Base-by-base conservation (phyloP, 2,329 filamentous ascomycete genomes). In the Penicillium palitans region DNA sequence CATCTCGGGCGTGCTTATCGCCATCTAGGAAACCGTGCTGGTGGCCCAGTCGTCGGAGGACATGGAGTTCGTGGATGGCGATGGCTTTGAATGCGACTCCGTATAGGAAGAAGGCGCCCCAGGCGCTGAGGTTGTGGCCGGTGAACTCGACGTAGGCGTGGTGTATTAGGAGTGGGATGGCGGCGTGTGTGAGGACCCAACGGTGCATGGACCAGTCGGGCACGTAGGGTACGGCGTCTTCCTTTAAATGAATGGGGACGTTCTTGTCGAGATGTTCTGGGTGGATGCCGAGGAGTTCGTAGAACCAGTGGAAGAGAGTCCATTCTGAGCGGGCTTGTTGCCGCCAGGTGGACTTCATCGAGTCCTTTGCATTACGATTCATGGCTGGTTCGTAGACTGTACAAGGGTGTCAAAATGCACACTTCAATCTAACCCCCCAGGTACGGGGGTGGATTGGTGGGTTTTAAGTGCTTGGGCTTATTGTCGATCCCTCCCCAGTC, bases 261-360 rank as follows among this genome's bases (percentile, higher is more conserved):
- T 33, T 33, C 31, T 33, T 33, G 31, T 33, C 31, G 31, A 33
- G 31, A 33, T 33, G 31, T 15, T 33, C 31, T 33, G 31, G 31
- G 31, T 33, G 31, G 12, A 33, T 61, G 33, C 57, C 61, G 13
- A 68, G 61, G 13, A 68, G n/a, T 55, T 69, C 67, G 31, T 61
- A 66, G 54, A 69, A 62, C 67, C 67, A 68, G 61, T 69, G 67
- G 57, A 57, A 61, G 19, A 62, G 51, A 4, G 59, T 66, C 67
- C 67, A 69, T 27, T 68, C 63, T 27, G 63, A 62, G 47, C 62
- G 63, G 41, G 59, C 62, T 48, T 61, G 61, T 8, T 15, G 58
- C 35, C 67, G 66, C 67, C 67, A 69, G 55, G 65, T 69, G 41
- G 67, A 69, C 60, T 67, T 68, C 66, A 69, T 69, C 6, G 67